Evolutionary conservation across 139 green algal genomes (phyloP).

Genomic region (Chlorella vulgaris): DNA sequence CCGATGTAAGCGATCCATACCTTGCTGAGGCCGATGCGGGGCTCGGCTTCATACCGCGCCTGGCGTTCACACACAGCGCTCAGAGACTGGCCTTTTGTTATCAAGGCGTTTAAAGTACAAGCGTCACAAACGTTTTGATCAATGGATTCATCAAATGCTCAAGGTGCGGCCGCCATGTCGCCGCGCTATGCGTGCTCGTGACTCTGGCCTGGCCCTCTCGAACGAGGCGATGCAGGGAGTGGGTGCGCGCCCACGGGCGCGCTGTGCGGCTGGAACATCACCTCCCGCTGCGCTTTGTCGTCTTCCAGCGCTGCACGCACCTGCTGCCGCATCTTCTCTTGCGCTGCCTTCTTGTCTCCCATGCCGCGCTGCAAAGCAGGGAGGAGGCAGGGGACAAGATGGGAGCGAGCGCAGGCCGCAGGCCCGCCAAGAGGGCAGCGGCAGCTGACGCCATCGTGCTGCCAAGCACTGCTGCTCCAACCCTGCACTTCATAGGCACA

Average conservation of each 20-base stretch:
- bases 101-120: no score
- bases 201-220: no score
- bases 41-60: no score
- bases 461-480: background rate
- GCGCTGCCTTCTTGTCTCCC: constrained; percentile 20
- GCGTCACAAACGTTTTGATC: no score
- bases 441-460: background rate
- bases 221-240: constrained; percentile 9
- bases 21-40: no score
- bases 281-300: constrained; percentile 25
- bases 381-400: background rate
- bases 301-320: constrained; percentile 18
- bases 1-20: no score
- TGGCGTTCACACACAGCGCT: no score
- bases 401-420: background rate
- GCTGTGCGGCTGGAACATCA: constrained; percentile 14
- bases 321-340: constrained; percentile 20
- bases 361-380: constrained; percentile 1
- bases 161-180: no score
- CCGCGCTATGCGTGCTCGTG: no score
- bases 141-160: no score
- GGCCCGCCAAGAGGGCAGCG: no score
- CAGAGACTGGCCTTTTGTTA: no score
- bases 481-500: background rate
- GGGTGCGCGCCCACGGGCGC: background rate